Base-by-base conservation (phyloP, 768 basidiomycete genomes). In the Albatrellus ellisii region DNA sequence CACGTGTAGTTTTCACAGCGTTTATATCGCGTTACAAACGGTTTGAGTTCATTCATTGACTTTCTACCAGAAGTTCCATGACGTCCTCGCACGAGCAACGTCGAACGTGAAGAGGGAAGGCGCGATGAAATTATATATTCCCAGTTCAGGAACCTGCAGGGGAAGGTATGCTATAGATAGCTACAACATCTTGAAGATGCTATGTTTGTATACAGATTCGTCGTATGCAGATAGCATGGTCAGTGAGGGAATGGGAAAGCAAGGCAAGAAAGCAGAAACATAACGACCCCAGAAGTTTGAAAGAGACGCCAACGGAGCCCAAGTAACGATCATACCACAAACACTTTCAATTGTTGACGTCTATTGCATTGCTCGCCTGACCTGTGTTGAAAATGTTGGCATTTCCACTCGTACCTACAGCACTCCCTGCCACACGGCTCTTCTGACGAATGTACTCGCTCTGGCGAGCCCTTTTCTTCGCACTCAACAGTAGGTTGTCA, bases 391-490 rank as follows among this genome's bases (percentile, higher is more conserved):
- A 27, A 20, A 22, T n/a, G 14, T 25, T 12, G 11, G 20, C 4
- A 21, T 28, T n/a, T 46, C 42, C 10, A 11, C 15, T 6, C 10
- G 38, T 18, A n/a, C 35, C 43, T 14, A 42, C 46, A 7, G 20
- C 28, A 8, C 45, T 46, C 22, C 36, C 51, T 5, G 44, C 53
- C 29, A 49, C 58, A 12, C 66, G 62, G 48, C 74, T 82, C 54
- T 61, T 64, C 54, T 79, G 62, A 49, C 77, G 63, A 17, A 69
- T 67, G 52, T 79, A 76, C 63, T 86, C 84, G 51, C 82, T 87
- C 65, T 82, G 80, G 54, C 84, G 74, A 41, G 70, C 74, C 46
- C 73, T 63, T 60, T 75, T 83, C 71, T 78, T 83, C 50, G 77
- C 78, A 43, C 73, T 78, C 67, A 77, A 66, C 54, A 72, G 43